Evolutionary conservation across 2,329 filamentous ascomycete genomes (phyloP), one percentile per base, ranked within the genome.

Genomic region (Samsoniella hepiali): DNA sequence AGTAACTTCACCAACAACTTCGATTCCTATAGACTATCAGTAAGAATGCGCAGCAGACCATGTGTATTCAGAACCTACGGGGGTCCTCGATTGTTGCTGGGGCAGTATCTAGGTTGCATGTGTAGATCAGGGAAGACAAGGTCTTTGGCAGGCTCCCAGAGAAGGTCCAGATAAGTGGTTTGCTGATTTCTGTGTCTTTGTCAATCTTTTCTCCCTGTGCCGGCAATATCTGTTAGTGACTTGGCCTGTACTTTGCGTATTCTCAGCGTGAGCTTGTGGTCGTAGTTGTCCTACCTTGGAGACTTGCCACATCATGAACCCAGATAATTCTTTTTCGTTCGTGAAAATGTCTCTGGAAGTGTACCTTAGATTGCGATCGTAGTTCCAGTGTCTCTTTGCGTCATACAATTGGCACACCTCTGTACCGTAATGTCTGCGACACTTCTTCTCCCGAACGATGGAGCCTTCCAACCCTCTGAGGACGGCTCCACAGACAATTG

Each of bases 381-480:
- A 62, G 22, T 27, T 9, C 0, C 1, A 0, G 8, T 49, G 15
- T n/a, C 1, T 27, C 1, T 7, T 3, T 4, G 3, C 27, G 44
- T n/a, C 11, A 13, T 1, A 15, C 32, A 56, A 5, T 0, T 9
- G 27, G 3, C 1, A 0, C 4, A 45, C 5, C 1, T 15, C 2
- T 9, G 3, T 8, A 2, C 59, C 59, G 10, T 64, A 66, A 11
- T 65, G 65, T 44, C 62, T 50, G 13, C 64, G 64, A 13, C 64
- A 65, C 10, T 60, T 67, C 32, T 62, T 67, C 36, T 67, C 64
- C 0, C 38, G 44, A 38, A 64, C 59, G 22, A 64, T 65, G 4
- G 29, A 63, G 2, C 65, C 65, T 50, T 66, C 65, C 4, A 66
- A 47, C 0, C 65, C 65, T 31, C 65, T 38, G 0, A 66, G 22